Evolutionary conservation across 805 yeast genomes (phyloP).

Genomic region (Teunomyces cretensis): DNA sequence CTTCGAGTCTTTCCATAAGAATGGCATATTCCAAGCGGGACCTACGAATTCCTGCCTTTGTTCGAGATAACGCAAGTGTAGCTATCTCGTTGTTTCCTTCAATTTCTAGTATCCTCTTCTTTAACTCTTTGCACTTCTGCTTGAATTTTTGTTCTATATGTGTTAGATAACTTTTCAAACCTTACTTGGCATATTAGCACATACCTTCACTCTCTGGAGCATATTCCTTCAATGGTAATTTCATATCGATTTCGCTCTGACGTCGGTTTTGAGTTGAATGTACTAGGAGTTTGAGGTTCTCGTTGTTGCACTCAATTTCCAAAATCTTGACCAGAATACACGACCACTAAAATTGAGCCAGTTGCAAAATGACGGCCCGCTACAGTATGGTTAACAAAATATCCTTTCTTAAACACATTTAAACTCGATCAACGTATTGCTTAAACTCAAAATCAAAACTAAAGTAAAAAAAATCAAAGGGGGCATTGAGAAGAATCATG

Average conservation of each 20-base stretch:
- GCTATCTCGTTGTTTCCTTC: slow-evolving; percentile 78
- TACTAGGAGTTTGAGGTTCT: neutral
- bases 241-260: slow-evolving; percentile 2
- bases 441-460: no score
- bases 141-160: slow-evolving; percentile 43
- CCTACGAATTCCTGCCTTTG: slow-evolving; percentile 73
- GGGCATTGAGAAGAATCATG: neutral
- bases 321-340: slow-evolving; percentile 3
- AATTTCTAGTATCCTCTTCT: slow-evolving; percentile 64
- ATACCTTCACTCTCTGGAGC: slow-evolving; percentile 43
- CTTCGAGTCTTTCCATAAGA: slow-evolving; percentile 76
- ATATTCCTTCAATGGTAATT: slow-evolving; percentile 18
- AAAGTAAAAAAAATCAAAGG: no score
- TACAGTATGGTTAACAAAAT: neutral
- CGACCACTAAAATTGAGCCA: neutral
- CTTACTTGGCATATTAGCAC: slow-evolving; percentile 12
- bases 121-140: slow-evolving; percentile 71
- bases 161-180: slow-evolving; percentile 1
- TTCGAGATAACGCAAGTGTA: slow-evolving; percentile 72
- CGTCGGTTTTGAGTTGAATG: neutral
- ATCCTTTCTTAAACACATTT: neutral
- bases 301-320: neutral
- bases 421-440: no score
- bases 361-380: neutral
- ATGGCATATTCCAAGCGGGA: slow-evolving; percentile 80